Evolutionary conservation across 1,139 yeast species (phyloP), one percentile per base, ranked within the genome.

Genomic region (Lodderomyces metapsilosis): DNA sequence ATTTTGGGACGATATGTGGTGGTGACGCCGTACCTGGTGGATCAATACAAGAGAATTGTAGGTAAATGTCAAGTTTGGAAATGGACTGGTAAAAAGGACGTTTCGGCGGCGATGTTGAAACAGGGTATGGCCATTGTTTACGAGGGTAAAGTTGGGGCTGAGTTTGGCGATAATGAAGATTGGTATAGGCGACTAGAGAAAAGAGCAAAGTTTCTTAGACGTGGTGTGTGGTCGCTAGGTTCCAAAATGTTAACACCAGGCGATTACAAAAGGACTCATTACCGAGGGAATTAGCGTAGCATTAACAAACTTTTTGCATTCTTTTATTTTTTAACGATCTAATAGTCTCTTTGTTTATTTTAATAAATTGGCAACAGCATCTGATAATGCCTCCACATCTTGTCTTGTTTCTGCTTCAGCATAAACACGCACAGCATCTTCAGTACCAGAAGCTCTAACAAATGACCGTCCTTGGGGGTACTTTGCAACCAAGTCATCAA

Each of bases 381-480:
- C 46, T 3, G 70, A 61, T 41, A 72, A 64, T 25, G 54, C 56
- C 36, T 61, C 67, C 8, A 68, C 68, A 37, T 67, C 47, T 34
- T 58, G 68, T 36, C 51, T 48, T 17, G 70, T 76, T 11, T 68
- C 71, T 0, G 97, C 96, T 61, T 92, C 99, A 1, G 97, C 95
- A 53, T 92, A 92, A 8, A 92, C 88, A 55, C 98, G 78, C 2
- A 92, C 98, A 0, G 96, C 98, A 62, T 94, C 95, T 61, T 92
- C 99, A 2, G 99, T 92, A 13, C 98, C 99, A 48, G 96, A 86
- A 8, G 99, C 98, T 52, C 99, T 80, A 3, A 92, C 98, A 64
- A 92, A 92, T 2, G 95, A 83, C 57, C 98, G 76, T 2, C 94
- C 98, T 23, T 68, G 61, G 0, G 70, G 59, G 53, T 72, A 84